Evolutionary conservation across 1,284 basidiomycete genomes (phyloP).

Genomic region (Amylostereum chailletii): DNA sequence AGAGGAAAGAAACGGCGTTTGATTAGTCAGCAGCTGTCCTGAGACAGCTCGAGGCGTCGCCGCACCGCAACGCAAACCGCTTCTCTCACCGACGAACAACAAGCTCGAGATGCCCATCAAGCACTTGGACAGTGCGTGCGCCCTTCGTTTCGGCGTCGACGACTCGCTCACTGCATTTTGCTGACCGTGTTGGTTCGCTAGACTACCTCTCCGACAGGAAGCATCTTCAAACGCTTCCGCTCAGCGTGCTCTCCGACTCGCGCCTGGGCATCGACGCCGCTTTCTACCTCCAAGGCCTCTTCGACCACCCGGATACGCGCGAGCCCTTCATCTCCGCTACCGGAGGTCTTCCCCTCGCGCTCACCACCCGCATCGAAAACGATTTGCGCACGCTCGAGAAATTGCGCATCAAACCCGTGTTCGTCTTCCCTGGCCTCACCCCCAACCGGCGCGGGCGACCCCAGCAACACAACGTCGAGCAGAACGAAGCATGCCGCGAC

Average conservation of each 20-base stretch:
- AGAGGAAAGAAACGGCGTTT: too few species aligned
- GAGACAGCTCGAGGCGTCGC: too few species aligned
- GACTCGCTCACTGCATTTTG: not conserved
- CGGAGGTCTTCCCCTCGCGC: slow-evolving; percentile 84
- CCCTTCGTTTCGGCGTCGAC: not conserved
- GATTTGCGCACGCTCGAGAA: slow-evolving; percentile 90
- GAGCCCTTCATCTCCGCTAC: slow-evolving; percentile 93
- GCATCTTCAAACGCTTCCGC: slow-evolving; percentile 75
- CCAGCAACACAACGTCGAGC: slow-evolving; percentile 47
- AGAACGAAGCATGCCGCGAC: slow-evolving; percentile 68
- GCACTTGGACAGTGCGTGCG: slow-evolving; percentile 40
- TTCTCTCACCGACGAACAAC: too few species aligned
- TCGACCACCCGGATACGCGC: slow-evolving; percentile 66
- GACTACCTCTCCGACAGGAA: slow-evolving; percentile 84
- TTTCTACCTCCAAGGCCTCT: slow-evolving; percentile 79
- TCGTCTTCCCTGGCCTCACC: slow-evolving; percentile 86
- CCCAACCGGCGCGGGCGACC: slow-evolving; percentile 54
- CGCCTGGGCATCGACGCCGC: slow-evolving; percentile 96
- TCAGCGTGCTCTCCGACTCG: slow-evolving; percentile 83
- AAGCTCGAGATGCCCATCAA: slow-evolving; percentile 38
- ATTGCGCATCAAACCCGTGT: slow-evolving; percentile 92
- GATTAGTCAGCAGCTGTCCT: too few species aligned
- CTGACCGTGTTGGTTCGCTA: slow-evolving; percentile 21
- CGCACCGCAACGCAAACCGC: too few species aligned
- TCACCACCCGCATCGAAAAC: slow-evolving; percentile 81